A percentile compares a stretch with the other conserved stretches of the same genome.
Evolutionary conservation across 1,139 yeast species (phyloP).

Genomic region (Saccharomyces hybrid): DNA sequence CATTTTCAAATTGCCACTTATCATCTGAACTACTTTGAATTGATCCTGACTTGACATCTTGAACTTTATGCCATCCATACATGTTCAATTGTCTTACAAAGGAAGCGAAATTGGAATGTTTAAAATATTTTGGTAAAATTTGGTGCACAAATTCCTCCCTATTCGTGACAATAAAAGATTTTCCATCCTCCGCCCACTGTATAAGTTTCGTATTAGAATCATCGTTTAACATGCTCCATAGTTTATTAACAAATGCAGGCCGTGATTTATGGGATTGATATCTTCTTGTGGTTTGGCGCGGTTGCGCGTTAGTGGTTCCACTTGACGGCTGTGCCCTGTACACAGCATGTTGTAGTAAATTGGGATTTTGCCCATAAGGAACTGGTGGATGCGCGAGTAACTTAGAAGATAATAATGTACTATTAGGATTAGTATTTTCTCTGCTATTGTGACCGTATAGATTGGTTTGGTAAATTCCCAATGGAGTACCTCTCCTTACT

Average conservation of each 20-base stretch:
- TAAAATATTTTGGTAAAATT: slow-evolving; percentile 82
- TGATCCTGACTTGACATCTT: slow-evolving; percentile 41
- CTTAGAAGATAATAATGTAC: slow-evolving; percentile 6
- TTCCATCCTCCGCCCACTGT: slow-evolving; percentile 80
- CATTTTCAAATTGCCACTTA: slow-evolving; percentile 70
- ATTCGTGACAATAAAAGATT: slow-evolving; percentile 74
- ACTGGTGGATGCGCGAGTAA: slow-evolving; percentile 8
- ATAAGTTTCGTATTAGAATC: slow-evolving; percentile 59
- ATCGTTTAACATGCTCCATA: slow-evolving; percentile 95
- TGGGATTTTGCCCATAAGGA: neutral
- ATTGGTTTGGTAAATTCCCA: slow-evolving; percentile 9
- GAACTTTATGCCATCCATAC: slow-evolving; percentile 92
- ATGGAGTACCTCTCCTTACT: slow-evolving; percentile 11
- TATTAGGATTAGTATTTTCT: neutral
- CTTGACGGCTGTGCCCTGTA: neutral
- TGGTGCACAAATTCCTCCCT: slow-evolving; percentile 83
- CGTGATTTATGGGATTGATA: slow-evolving; percentile 35
- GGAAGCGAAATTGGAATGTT: slow-evolving; percentile 88
- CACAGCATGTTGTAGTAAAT: neutral
- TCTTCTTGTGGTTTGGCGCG: neutral
- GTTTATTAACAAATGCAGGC: slow-evolving; percentile 85
- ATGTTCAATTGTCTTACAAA: slow-evolving; percentile 92
- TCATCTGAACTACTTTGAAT: slow-evolving; percentile 31
- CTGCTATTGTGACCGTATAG: neutral
- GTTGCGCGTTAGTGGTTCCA: neutral